These are phyloP conservation scores for Corymbia citriodora DNA, from an alignment of 441 rosid genomes.

Conservation along the genomic window DNA sequence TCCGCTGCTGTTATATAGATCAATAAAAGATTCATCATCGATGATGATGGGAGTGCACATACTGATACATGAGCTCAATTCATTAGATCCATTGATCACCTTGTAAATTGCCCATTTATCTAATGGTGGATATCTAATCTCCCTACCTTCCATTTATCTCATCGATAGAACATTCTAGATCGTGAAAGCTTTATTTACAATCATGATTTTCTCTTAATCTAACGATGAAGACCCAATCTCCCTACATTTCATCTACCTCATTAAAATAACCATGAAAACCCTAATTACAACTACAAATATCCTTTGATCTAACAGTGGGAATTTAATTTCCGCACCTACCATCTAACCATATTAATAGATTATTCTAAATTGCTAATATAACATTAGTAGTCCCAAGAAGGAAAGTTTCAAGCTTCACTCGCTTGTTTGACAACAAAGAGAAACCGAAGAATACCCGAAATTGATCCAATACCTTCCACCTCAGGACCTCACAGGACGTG, in stretches of 20 bases:
- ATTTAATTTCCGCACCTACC: neutral
- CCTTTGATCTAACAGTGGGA: neutral
- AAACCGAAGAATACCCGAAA: neutral
- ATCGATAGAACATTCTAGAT: neutral
- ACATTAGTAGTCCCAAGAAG: neutral
- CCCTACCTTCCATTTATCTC: neutral
- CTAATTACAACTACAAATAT: neutral
- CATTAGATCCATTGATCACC: neutral
- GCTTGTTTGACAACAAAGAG: neutral
- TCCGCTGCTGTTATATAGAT: too few species aligned
- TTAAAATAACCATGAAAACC: neutral
- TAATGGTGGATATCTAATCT: neutral
- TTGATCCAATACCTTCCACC: neutral
- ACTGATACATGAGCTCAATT: neutral
- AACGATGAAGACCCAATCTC: neutral
- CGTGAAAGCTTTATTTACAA: neutral
- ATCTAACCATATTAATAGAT: neutral
- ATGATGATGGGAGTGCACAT: neutral
- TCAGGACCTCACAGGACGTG: neutral
- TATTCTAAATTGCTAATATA: fast-evolving
- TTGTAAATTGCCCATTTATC: neutral
- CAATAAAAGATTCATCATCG: neutral
- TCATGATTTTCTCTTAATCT: neutral
- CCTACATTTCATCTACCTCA: neutral
- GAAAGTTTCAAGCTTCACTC: neutral